Conservation (phyloP, 2,329 filamentous ascomycete genomes). For the Claviceps purpurea region DNA sequence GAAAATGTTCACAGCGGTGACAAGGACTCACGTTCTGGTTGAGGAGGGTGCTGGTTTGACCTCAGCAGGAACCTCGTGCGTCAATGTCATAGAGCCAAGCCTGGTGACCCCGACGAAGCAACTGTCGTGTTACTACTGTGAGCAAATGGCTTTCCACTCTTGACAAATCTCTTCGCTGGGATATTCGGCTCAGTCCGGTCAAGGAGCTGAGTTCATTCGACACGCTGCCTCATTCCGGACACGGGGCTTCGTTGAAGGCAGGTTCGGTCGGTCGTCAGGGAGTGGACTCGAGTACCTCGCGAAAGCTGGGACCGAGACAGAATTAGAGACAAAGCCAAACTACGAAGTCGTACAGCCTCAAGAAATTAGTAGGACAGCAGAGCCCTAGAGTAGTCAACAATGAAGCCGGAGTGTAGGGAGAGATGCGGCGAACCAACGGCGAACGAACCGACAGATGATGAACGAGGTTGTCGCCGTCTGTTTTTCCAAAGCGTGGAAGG, state of each 20-base stretch:
- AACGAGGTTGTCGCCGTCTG: conserved; percentile 6
- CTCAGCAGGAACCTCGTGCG: conserved; percentile 45
- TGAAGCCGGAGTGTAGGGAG: background rate
- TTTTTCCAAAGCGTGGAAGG: conserved; percentile 2
- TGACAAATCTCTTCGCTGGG: conserved; percentile 11
- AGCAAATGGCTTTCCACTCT: conserved; percentile 10
- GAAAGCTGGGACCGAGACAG: background rate
- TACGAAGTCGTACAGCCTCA: background rate
- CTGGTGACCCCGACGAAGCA: conserved; percentile 9
- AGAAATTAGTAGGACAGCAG: background rate
- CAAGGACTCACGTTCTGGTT: conserved; percentile 34
- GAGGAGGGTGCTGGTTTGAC: conserved; percentile 44
- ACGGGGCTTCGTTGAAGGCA: background rate
- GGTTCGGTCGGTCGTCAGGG: background rate
- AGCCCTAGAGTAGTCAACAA: background rate
- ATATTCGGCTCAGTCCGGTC: conserved; percentile 39
- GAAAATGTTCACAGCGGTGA: background rate
- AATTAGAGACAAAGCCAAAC: background rate
- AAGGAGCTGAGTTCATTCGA: conserved; percentile 45
- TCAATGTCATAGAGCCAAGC: conserved; percentile 21
- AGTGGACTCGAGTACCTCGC: background rate
- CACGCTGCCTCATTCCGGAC: conserved; percentile 45
- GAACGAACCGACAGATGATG: background rate
- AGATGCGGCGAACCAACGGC: background rate
- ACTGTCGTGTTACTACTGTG: conserved; percentile 12